A percentile compares a stretch with the other conserved stretches of the same genome.
phyloP scores from a whole-genome alignment of 2,329 filamentous ascomycete genomes.

The Chaetomiaceae sp. region DNA sequence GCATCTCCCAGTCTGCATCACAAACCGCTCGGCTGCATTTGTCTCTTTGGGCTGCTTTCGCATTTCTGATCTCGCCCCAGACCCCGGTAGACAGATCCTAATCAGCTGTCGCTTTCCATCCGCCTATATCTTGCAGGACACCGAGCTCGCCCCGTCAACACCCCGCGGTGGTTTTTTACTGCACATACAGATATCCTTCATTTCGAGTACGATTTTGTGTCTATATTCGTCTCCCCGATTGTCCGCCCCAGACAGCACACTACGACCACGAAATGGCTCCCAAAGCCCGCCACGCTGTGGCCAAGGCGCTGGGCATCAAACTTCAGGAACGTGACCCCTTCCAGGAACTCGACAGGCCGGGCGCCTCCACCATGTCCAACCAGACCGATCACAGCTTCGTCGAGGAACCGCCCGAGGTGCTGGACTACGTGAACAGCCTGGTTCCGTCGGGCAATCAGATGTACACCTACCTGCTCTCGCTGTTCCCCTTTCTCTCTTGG shows the following conservation, averaged over 20 bases:
- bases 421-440: slow-evolving; percentile 65
- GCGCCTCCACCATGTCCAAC: slow-evolving; percentile 74
- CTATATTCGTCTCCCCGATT: too few relatives aligned
- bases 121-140: too few relatives aligned
- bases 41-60: too few relatives aligned
- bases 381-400: slow-evolving; percentile 72
- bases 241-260: too few relatives aligned
- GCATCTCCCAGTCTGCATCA: too few relatives aligned
- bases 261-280: slow-evolving; percentile 13
- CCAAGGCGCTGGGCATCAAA: slow-evolving; percentile 79
- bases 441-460: slow-evolving; percentile 55
- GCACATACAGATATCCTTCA: too few relatives aligned
- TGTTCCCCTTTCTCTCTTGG: slow-evolving; percentile 92
- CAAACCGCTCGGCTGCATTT: too few relatives aligned
- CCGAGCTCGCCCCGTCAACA: too few relatives aligned
- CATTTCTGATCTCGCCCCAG: too few relatives aligned
- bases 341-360: slow-evolving; percentile 61
- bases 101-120: too few relatives aligned
- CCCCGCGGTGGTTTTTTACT: too few relatives aligned
- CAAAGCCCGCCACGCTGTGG: slow-evolving; percentile 66
- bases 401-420: slow-evolving; percentile 71
- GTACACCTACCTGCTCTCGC: slow-evolving; percentile 56
- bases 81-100: too few relatives aligned
- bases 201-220: neutral
- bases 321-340: slow-evolving; percentile 60